Base-by-base conservation (phyloP, 495 filamentous ascomycete genomes). In the Cenococcum geophilum region DNA sequence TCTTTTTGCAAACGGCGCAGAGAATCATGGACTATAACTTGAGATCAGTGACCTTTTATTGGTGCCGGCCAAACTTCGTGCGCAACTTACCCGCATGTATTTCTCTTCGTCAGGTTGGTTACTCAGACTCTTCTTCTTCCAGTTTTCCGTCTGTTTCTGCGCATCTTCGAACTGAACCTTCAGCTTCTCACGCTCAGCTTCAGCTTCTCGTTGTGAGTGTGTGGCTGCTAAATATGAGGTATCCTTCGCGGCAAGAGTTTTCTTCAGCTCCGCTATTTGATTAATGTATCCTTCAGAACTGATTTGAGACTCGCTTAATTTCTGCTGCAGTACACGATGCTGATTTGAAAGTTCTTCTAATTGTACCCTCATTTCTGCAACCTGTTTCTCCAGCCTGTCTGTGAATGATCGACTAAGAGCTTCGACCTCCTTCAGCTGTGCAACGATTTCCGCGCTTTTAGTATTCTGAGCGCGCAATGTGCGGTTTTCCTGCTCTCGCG, bases 381-480 rank as follows among this genome's bases (percentile, higher is more conserved):
- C 72, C 70, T 97, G 91, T 76, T 96, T 95, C 74, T 98, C 95
- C 55, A 96, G 77, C 64, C 89, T 93, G 58, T 82, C 80, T n/a
- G 92, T 74, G 16, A 95, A 75, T 9, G 76, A 83, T 66, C 71
- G 78, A 22, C 75, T 79, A 25, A 75, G 70, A 43, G 75, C 70
- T 68, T 97, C 95, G 1, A 89, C 83, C 43, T 97, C 92, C 78
- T 97, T 97, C 56, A 97, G 78, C 60, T 93, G 86, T 0, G 89
- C 81, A 35, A 98, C 90, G 63, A 97, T 93, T 69, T 97, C 95
- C 0, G 89, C 92, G 50, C 88, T 92, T 76, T 93, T 93, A 4
- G 81, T 78, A 70, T 92, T 95, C 72, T 97, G 91, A 59, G 82
- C 77, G 52, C 88, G 80, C 47, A 97, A 76, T 4, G 84, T 81